These are phyloP conservation scores for Capsicum chinense DNA, from an alignment of 257 asterid genomes.

Conservation along the genomic window DNA sequence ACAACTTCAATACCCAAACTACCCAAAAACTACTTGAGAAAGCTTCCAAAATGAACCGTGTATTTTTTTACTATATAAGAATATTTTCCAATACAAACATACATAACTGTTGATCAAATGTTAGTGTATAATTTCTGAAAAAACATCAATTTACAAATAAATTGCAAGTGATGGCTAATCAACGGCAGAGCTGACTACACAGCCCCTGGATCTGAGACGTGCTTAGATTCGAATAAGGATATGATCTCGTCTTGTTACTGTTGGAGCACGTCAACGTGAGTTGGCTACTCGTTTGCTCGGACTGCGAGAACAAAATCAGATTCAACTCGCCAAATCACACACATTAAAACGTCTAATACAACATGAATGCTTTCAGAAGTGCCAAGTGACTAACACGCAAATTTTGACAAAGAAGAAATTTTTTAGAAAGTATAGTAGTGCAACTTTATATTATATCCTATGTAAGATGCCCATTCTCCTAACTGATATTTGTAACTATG, in stretches of 20 bases:
- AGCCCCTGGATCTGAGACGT: slow-evolving; percentile 71
- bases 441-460: background rate
- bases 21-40: too few relatives aligned
- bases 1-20: background rate
- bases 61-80: slow-evolving; percentile 3
- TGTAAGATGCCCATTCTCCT: background rate
- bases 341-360: background rate
- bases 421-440: background rate
- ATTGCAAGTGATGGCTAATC: slow-evolving; percentile 30
- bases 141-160: slow-evolving; percentile 21
- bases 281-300: slow-evolving; percentile 68
- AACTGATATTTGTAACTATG: background rate
- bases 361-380: background rate
- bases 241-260: slow-evolving; percentile 57
- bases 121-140: background rate
- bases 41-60: background rate
- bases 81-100: background rate
- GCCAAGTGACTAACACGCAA: background rate
- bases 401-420: background rate
- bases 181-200: slow-evolving; percentile 77
- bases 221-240: slow-evolving; percentile 51
- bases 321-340: background rate
- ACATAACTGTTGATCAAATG: background rate
- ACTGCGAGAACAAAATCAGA: slow-evolving; percentile 49
- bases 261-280: slow-evolving; percentile 71